Conservation (phyloP, 768 basidiomycete genomes). For the Rhizopogon salebrosus region DNA sequence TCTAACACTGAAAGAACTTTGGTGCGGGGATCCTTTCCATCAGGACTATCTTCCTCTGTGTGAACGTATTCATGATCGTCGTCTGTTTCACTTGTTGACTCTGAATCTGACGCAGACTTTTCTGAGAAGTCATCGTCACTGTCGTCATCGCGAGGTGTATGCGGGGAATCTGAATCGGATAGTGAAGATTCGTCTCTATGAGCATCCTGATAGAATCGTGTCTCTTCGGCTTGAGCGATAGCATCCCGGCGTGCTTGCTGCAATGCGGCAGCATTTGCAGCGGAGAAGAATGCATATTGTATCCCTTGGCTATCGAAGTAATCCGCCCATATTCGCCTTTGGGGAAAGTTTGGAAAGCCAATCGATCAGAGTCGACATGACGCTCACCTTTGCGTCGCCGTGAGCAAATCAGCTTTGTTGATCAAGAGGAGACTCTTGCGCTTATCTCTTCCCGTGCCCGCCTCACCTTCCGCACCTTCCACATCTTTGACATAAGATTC, state of each 20-base stretch:
- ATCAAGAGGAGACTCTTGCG: slow-evolving; percentile 79
- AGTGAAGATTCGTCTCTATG: neutral
- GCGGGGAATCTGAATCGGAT: slow-evolving; percentile 26
- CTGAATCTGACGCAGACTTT: slow-evolving; percentile 13
- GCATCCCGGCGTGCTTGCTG: slow-evolving; percentile 69
- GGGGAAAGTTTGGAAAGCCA: neutral
- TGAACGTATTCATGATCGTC: slow-evolving; percentile 43
- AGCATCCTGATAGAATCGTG: neutral
- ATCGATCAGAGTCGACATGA: neutral
- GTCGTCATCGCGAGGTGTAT: slow-evolving; percentile 20
- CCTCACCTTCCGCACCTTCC: slow-evolving; percentile 76
- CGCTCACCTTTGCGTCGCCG: slow-evolving; percentile 73
- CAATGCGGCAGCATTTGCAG: slow-evolving; percentile 78
- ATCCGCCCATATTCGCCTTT: slow-evolving; percentile 84
- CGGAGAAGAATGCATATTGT: slow-evolving; percentile 90
- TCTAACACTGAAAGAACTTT: slow-evolving; percentile 82
- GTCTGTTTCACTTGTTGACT: slow-evolving; percentile 26
- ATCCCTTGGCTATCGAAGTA: slow-evolving; percentile 76
- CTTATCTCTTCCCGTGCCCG: slow-evolving; percentile 67
- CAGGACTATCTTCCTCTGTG: slow-evolving; percentile 49
- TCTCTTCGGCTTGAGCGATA: slow-evolving; percentile 20
- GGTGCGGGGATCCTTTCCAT: slow-evolving; percentile 58
- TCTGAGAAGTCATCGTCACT: slow-evolving; percentile 27
- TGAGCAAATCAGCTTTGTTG: slow-evolving; percentile 94
- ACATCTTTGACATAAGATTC: slow-evolving; percentile 83